Conservation (phyloP, 2,329 filamentous ascomycete species). For the Bertia moriformis region DNA sequence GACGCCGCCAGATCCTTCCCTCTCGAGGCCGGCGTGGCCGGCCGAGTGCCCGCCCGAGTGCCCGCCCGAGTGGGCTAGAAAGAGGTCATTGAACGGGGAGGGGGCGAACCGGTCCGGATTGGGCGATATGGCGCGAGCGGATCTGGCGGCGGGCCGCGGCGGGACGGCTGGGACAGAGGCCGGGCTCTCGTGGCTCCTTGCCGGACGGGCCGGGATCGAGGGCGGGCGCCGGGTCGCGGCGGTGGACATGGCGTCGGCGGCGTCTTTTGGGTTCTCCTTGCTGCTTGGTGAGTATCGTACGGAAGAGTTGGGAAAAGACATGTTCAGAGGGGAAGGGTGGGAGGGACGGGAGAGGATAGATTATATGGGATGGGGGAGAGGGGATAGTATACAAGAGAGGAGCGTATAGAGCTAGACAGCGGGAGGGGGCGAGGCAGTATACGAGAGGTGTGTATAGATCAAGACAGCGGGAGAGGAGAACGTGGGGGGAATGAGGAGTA, state of each 20-base stretch:
- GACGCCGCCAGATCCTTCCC: constrained; percentile 51
- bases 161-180: constrained; percentile 53
- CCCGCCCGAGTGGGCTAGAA: constrained; percentile 29
- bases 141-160: constrained; percentile 55
- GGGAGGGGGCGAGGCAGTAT: too few species aligned
- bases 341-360: too few species aligned
- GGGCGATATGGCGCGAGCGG: constrained; percentile 68
- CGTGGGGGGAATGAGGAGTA: too few species aligned
- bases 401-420: too few species aligned
- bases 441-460: too few species aligned
- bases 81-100: constrained; percentile 68
- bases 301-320: too few species aligned
- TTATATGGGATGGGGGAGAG: too few species aligned
- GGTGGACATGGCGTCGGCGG: constrained; percentile 26
- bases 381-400: too few species aligned
- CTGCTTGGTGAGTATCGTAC: too few species aligned
- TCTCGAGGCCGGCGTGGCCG: constrained; percentile 19
- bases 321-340: too few species aligned
- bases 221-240: constrained; percentile 32
- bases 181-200: constrained; percentile 30
- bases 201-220: constrained; percentile 38
- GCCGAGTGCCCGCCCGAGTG: constrained; percentile 12
- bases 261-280: too few species aligned
- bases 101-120: constrained; percentile 66
- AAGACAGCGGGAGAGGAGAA: too few species aligned